Conservation (phyloP, 2,329 filamentous ascomycete genomes). For the Emmonsiellopsis sp. region DNA sequence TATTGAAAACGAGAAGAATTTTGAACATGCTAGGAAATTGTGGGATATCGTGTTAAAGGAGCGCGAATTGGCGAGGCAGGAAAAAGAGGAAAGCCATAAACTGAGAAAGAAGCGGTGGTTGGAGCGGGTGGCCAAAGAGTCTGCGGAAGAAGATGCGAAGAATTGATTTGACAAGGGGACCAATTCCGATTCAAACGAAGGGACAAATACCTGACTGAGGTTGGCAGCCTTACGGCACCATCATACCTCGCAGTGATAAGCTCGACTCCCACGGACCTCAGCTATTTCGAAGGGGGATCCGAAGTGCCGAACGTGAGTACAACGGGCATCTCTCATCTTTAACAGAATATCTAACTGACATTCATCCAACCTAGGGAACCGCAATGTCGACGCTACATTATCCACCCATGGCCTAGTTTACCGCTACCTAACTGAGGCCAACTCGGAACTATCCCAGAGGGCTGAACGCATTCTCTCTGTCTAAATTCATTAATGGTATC, state of each 20-base stretch:
- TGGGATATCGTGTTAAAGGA: slow-evolving; percentile 33
- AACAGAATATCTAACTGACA: too few relatives aligned
- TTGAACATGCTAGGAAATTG: slow-evolving; percentile 24
- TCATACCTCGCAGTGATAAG: background rate
- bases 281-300: background rate
- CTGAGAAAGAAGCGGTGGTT: background rate
- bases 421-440: too few relatives aligned
- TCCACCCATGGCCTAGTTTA: too few relatives aligned
- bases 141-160: background rate
- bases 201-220: too few relatives aligned
- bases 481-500: too few relatives aligned
- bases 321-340: too few relatives aligned
- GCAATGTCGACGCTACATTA: too few relatives aligned
- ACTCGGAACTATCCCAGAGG: too few relatives aligned
- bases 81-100: slow-evolving; percentile 13
- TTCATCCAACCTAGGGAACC: too few relatives aligned
- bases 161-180: background rate
- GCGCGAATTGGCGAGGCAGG: slow-evolving; percentile 24
- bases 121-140: background rate
- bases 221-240: background rate
- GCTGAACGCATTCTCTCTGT: too few relatives aligned
- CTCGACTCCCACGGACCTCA: background rate
- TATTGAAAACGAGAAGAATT: slow-evolving; percentile 19
- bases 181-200: background rate
- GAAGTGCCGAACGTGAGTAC: background rate